Conservation (phyloP, 768 basidiomycete genomes). For the Lepiota subincarnata region DNA sequence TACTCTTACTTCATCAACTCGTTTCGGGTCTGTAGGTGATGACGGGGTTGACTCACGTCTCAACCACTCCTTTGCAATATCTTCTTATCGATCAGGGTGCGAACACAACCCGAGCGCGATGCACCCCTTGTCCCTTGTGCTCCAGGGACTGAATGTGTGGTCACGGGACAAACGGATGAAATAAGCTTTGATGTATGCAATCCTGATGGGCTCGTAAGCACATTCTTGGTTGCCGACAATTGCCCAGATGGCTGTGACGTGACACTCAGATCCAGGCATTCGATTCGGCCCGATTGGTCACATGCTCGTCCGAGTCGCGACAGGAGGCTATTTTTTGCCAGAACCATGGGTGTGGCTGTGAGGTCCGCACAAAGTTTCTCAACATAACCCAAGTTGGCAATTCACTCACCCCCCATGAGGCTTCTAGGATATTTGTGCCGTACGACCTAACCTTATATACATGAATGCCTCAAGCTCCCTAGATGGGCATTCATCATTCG, state of each 20-base stretch:
- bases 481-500: background rate
- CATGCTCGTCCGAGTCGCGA: constrained; percentile 9
- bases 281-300: background rate
- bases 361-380: background rate
- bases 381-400: constrained; percentile 10
- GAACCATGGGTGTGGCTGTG: constrained; percentile 13
- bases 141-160: background rate
- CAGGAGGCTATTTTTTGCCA: constrained; percentile 7
- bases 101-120: no score
- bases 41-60: no score
- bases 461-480: background rate
- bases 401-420: background rate
- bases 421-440: background rate
- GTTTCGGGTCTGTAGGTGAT: background rate
- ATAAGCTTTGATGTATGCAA: constrained; percentile 4
- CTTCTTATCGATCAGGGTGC: no score
- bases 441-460: no score
- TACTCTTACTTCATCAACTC: background rate
- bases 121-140: no score
- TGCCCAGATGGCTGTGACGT: constrained; percentile 7
- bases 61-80: no score
- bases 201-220: constrained; percentile 1
- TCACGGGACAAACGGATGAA: constrained; percentile 12
- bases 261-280: background rate
- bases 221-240: constrained; percentile 13